These are phyloP conservation scores for Globomyces pollinis-pini DNA, from an alignment of 192 early-diverging fungal genomes.

Conservation along the genomic window DNA sequence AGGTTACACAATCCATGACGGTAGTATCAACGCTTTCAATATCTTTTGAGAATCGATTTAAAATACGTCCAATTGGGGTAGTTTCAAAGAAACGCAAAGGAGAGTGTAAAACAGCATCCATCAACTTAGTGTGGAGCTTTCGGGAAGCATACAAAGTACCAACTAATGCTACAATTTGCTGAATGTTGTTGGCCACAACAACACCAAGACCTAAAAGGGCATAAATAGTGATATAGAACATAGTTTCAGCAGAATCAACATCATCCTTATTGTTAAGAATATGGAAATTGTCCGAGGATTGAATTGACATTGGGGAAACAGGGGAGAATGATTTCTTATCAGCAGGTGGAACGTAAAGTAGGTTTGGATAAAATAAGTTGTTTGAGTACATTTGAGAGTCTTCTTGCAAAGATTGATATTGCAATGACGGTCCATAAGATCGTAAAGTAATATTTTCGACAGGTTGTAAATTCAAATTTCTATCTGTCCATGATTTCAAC, in stretches of 20 bases:
- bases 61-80: constrained; percentile 35
- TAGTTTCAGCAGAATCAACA: constrained; percentile 11
- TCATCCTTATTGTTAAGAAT: neutral
- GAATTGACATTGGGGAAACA: neutral
- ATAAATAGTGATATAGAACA: constrained; percentile 28
- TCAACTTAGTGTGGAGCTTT: constrained; percentile 22
- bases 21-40: constrained; percentile 72
- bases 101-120: constrained; percentile 26
- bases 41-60: constrained; percentile 83
- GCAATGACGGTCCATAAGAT: neutral
- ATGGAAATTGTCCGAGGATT: neutral
- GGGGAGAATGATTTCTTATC: neutral
- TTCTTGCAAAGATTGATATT: neutral
- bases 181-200: constrained; percentile 10
- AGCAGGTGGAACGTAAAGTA: neutral
- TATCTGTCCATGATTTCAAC: constrained; percentile 31
- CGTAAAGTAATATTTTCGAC: neutral
- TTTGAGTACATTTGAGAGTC: neutral
- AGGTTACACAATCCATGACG: constrained; percentile 42
- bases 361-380: neutral
- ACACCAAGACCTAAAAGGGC: constrained; percentile 19
- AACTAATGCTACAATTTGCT: constrained; percentile 4
- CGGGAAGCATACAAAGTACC: constrained; percentile 26
- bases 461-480: neutral
- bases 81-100: constrained; percentile 43